Evolutionary conservation across 306 rosid genomes (phyloP), one percentile per base, ranked within the genome.

Genomic region (Ceratonia siliqua): DNA sequence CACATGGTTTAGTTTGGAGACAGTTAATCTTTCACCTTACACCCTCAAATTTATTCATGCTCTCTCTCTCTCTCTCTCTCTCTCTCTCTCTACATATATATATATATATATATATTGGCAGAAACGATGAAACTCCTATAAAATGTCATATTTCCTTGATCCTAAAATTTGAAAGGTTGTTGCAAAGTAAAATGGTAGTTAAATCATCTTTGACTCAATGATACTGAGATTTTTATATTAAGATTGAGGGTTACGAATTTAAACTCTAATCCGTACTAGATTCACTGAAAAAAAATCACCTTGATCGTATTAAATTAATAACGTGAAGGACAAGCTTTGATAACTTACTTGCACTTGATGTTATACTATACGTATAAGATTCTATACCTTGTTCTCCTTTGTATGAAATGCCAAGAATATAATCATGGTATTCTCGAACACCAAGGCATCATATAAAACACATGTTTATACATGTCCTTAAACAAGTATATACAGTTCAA

Each of bases 301-400:
- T 17, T 24, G 43, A 38, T 64, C 21, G 36, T 69, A 50, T 20
- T 66, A 56, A 18, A 55, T 63, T 32, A 72, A 65, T 43, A 57
- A 76, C 54, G 68, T 68, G n/a, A 3, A 42, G 35, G 43, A 36
- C 84, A 76, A 70, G 74, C 64, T 72, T 71, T 63, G 32, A 43
- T 45, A 73, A 49, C 75, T 54, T 71, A 65, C 71, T 82, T 55
- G 71, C 84, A 77, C 74, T 80, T 66, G 82, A 76, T 81, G 74
- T 72, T 45, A 58, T 58, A 81, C 63, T 54, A 61, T 75, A 72
- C 76, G 59, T 81, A 70, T 39, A 59, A 76, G 82, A 80, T 77
- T 54, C 85, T 56, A 68, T 71, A 38, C 87, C 64, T 66, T 41
- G 45, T 64, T 76, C 71, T 62, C 14, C 49, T 78, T 68, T 63